Conservation (phyloP, 2,329 filamentous ascomycete genomes). For the Rhinocladiella similis region DNA sequence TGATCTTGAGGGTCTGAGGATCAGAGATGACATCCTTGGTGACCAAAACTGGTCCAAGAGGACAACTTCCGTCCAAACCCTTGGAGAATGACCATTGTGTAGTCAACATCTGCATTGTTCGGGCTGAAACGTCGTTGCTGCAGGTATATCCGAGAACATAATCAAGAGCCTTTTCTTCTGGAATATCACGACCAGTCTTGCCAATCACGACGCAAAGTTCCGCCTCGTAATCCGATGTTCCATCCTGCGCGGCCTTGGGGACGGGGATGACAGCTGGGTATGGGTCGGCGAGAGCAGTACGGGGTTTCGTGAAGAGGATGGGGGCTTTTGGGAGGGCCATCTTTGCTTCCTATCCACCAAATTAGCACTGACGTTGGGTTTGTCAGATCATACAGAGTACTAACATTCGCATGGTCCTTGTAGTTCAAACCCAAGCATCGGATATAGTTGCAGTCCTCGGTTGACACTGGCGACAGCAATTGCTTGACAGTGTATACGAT, state of each 20-base stretch:
- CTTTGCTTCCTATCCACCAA: conserved; percentile 36
- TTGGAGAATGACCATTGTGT: conserved; percentile 44
- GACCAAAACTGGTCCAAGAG: conserved; percentile 38
- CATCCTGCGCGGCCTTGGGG: conserved; percentile 39
- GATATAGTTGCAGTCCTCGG: conserved; percentile 34
- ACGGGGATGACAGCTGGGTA: conserved; percentile 32
- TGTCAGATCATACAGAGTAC: not conserved
- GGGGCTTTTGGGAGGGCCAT: conserved; percentile 40
- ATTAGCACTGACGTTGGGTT: not conserved
- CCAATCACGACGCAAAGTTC: conserved; percentile 42
- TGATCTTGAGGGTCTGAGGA: conserved; percentile 42
- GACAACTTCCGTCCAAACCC: conserved; percentile 43
- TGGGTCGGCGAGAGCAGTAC: conserved; percentile 37
- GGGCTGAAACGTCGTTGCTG: conserved; percentile 43
- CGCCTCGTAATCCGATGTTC: conserved; percentile 43
- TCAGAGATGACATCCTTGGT: conserved; percentile 37
- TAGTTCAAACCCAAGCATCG: conserved; percentile 52
- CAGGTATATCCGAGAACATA: conserved; percentile 44
- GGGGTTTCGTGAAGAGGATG: conserved; percentile 42
- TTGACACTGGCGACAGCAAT: conserved; percentile 30
- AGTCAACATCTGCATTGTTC: conserved; percentile 39
- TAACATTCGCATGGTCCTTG: conserved; percentile 37
- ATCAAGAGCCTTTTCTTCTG: conserved; percentile 37
- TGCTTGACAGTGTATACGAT: conserved; percentile 29
- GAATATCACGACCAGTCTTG: conserved; percentile 40